A percentile compares a stretch with the other conserved stretches of the same genome.
These are phyloP conservation scores for Wallacemonas sp. DNA, from an alignment of 208 protist genomes.

Conservation along the genomic window DNA sequence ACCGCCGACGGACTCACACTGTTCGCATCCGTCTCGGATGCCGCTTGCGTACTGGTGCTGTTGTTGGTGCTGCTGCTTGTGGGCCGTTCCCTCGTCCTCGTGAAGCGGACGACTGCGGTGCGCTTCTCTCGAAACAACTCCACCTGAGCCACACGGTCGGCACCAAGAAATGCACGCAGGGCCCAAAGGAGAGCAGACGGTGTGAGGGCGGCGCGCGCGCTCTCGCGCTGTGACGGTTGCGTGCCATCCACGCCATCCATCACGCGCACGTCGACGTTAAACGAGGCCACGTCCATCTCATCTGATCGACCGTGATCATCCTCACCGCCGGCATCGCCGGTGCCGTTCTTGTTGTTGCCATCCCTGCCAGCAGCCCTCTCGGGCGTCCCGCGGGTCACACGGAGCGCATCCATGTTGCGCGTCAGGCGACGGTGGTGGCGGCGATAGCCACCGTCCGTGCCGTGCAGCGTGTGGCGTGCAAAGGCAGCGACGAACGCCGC, in stretches of 20 bases:
- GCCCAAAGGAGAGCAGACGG: background rate
- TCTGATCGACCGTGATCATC: background rate
- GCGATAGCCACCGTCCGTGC: conserved; percentile 66
- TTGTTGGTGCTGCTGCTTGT: too few relatives aligned
- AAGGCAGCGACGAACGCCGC: conserved; percentile 79
- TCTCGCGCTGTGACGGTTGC: too few relatives aligned
- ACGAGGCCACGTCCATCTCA: conserved; percentile 5
- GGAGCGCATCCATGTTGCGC: conserved; percentile 50
- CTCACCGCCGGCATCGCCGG: conserved; percentile 34
- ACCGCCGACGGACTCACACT: too few relatives aligned
- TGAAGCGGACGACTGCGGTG: conserved; percentile 7
- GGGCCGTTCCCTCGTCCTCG: too few relatives aligned
- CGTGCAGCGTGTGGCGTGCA: conserved; percentile 61
- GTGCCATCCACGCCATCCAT: background rate
- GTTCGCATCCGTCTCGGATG: too few relatives aligned
- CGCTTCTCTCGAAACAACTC: background rate
- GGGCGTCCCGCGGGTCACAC: background rate
- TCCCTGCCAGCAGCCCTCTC: conserved; percentile 1
- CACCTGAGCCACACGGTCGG: background rate
- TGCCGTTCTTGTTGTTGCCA: conserved; percentile 14
- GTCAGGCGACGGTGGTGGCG: conserved; percentile 56
- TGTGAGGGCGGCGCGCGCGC: background rate
- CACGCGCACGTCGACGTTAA: conserved; percentile 31
- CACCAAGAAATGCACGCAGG: background rate
- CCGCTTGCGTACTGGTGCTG: too few relatives aligned